These are phyloP conservation scores for Xylariaceae sp. DNA, from an alignment of 2,329 filamentous ascomycete species.

Conservation along the genomic window DNA sequence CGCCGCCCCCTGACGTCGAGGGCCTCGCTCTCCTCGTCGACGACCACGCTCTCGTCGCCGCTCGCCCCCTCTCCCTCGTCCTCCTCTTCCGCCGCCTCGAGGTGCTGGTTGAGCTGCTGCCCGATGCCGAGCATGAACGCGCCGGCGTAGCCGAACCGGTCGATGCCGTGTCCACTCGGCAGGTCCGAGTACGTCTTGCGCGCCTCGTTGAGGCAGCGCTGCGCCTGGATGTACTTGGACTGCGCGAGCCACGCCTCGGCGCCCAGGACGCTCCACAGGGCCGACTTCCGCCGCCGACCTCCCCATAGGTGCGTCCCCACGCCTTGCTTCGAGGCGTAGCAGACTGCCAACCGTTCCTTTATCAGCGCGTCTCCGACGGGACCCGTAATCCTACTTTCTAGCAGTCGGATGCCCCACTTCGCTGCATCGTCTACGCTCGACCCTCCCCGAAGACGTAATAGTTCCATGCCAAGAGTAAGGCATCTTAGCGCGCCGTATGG, in stretches of 20 bases:
- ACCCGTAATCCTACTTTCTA: slow-evolving; percentile 78
- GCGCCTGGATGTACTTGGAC: slow-evolving; percentile 76
- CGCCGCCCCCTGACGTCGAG: slow-evolving; percentile 58
- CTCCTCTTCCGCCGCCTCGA: slow-evolving; percentile 39
- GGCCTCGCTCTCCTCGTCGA: slow-evolving; percentile 58
- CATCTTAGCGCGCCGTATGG: slow-evolving; percentile 81
- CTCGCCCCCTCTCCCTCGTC: slow-evolving; percentile 25
- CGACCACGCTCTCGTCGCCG: slow-evolving; percentile 41
- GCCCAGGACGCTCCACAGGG: slow-evolving; percentile 83
- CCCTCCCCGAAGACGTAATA: slow-evolving; percentile 79
- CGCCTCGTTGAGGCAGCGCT: slow-evolving; percentile 75
- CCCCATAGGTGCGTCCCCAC: slow-evolving; percentile 70
- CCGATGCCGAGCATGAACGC: slow-evolving; percentile 57
- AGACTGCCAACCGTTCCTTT: slow-evolving; percentile 82
- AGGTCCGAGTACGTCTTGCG: slow-evolving; percentile 56
- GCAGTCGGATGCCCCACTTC: slow-evolving; percentile 77
- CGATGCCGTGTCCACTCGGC: slow-evolving; percentile 53
- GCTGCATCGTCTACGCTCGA: slow-evolving; percentile 84
- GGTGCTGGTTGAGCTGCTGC: slow-evolving; percentile 50
- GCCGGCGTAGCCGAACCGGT: slow-evolving; percentile 53
- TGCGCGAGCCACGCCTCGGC: slow-evolving; percentile 82
- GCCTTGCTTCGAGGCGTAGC: slow-evolving; percentile 75
- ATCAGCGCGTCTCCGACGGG: slow-evolving; percentile 78
- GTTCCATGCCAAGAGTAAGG: slow-evolving; percentile 75
- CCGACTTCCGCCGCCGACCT: slow-evolving; percentile 78